Evolutionary conservation across 305 asterid genomes (phyloP).

Genomic region (Plantago coronopus): DNA sequence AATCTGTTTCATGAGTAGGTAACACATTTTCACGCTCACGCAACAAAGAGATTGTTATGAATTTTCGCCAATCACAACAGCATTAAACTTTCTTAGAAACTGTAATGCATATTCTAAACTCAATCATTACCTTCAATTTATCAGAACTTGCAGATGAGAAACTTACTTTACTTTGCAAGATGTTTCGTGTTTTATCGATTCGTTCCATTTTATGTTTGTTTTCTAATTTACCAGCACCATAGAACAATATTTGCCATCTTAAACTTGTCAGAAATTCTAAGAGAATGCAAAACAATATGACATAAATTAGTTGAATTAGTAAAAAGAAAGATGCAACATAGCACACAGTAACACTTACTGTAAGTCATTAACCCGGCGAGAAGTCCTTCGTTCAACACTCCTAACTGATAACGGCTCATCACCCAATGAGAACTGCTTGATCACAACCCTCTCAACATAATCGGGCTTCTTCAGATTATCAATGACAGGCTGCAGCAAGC

Average conservation of each 20-base stretch:
- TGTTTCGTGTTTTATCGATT: not conserved
- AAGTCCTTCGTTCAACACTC: constrained; percentile 87
- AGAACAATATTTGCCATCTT: no score
- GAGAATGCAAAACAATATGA: not conserved
- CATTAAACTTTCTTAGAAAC: not conserved
- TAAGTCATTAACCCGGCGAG: constrained; percentile 84
- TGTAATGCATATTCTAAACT: not conserved
- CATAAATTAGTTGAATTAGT: not conserved
- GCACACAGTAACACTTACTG: constrained; percentile 55
- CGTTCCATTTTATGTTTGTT: not conserved
- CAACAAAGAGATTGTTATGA: not conserved
- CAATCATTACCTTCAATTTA: not conserved
- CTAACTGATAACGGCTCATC: constrained; percentile 91
- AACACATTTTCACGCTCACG: not conserved
- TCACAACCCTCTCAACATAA: constrained; percentile 88
- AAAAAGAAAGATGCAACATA: constrained; percentile 4
- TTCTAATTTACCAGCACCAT: no score
- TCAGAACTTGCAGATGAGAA: not conserved
- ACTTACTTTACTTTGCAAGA: not conserved
- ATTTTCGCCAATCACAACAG: not conserved
- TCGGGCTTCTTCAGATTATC: constrained; percentile 88
- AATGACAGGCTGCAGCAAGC: constrained; percentile 88
- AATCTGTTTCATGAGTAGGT: not conserved
- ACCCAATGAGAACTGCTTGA: constrained; percentile 87
- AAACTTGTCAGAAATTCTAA: not conserved